These are phyloP conservation scores for Pythium rishiriense DNA, from an alignment of 352 stramenopile species.

Conservation along the genomic window DNA sequence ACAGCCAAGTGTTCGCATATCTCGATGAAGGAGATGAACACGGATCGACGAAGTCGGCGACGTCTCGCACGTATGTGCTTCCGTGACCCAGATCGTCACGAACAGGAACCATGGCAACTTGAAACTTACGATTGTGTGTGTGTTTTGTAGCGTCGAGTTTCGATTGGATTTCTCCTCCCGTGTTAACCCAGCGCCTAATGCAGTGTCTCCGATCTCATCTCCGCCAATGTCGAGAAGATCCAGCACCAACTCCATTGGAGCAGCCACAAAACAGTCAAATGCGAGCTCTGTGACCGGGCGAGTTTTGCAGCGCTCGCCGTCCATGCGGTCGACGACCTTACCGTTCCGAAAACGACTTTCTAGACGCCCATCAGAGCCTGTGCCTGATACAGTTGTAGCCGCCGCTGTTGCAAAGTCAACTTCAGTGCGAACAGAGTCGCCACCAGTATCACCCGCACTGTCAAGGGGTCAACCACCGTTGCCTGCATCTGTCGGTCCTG, in stretches of 20 bases:
- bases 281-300: not conserved
- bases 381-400: not conserved
- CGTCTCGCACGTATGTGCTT: slow-evolving; percentile 11
- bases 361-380: slow-evolving; percentile 18
- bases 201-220: not conserved
- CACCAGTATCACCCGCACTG: slow-evolving; percentile 3
- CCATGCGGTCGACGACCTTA: slow-evolving; percentile 12
- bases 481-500: not conserved
- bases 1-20: slow-evolving; percentile 55
- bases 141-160: slow-evolving; percentile 40
- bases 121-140: not conserved
- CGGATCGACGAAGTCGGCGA: not conserved
- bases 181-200: slow-evolving; percentile 26
- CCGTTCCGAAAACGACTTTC: slow-evolving; percentile 20
- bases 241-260: slow-evolving; percentile 8
- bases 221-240: slow-evolving; percentile 12
- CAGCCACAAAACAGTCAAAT: not conserved
- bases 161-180: slow-evolving; percentile 56
- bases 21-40: slow-evolving; percentile 48
- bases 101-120: too few species aligned
- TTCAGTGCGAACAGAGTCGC: slow-evolving; percentile 10
- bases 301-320: slow-evolving; percentile 19
- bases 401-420: not conserved
- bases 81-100: too few species aligned
- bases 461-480: not conserved